Conservation (phyloP, 2,329 filamentous ascomycete species). For the Alternaria alternata region DNA sequence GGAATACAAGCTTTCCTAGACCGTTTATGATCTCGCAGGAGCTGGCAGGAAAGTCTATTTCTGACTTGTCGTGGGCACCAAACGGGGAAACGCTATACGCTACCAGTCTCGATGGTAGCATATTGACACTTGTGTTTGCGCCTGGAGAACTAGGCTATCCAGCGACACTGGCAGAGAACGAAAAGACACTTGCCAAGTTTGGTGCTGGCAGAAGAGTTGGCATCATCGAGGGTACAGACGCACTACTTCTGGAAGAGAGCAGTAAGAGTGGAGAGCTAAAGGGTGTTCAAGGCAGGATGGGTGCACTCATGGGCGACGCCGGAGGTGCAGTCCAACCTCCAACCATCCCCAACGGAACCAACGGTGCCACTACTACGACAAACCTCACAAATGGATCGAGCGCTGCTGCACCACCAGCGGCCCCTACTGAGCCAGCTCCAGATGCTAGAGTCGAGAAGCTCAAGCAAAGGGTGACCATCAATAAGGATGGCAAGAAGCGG, state of each 20-base stretch:
- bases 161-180: conserved; percentile 85
- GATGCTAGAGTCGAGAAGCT: conserved; percentile 72
- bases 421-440: conserved; percentile 37
- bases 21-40: conserved; percentile 92
- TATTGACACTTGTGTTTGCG: conserved; percentile 82
- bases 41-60: conserved; percentile 87
- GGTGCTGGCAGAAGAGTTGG: conserved; percentile 88
- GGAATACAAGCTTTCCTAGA: conserved; percentile 95
- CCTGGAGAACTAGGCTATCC: conserved; percentile 90
- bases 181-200: conserved; percentile 91
- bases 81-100: conserved; percentile 88
- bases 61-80: conserved; percentile 91
- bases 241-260: conserved; percentile 84
- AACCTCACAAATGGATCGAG: conserved; percentile 56
- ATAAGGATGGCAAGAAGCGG: conserved; percentile 95
- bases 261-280: conserved; percentile 91
- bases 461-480: conserved; percentile 92
- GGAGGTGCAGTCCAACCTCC: conserved; percentile 56
- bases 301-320: conserved; percentile 93
- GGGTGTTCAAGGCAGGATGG: conserved; percentile 94
- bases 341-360: conserved; percentile 65
- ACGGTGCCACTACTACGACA: conserved; percentile 57
- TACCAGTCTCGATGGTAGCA: conserved; percentile 87
- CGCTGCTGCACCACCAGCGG: conserved; percentile 43
- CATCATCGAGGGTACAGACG: conserved; percentile 91